Evolutionary conservation across 2,329 filamentous ascomycete genomes (phyloP).

Genomic region (Geoglossum cookeanum): DNA sequence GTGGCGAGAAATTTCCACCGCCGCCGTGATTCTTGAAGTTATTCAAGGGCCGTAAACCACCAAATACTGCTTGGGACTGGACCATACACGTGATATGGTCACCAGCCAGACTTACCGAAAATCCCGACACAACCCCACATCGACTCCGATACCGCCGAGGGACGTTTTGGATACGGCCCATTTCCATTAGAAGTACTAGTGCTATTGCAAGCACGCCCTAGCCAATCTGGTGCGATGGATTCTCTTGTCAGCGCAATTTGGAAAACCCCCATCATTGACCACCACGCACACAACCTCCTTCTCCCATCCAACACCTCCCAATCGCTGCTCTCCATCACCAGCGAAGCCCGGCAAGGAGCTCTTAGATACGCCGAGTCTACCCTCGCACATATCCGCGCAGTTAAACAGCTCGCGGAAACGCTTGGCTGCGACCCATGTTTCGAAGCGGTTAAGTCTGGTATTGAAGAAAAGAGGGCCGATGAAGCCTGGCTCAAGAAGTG

Average conservation of each 20-base stretch:
- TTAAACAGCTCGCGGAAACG: conserved; percentile 44
- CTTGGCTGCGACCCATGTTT: conserved; percentile 33
- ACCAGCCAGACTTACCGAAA: no score
- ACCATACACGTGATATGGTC: no score
- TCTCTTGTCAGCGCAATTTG: conserved; percentile 19
- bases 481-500: conserved; percentile 43
- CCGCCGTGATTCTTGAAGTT: no score
- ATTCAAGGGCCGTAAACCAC: no score
- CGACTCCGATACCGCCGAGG: no score
- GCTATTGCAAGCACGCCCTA: background rate
- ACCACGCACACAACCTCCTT: conserved; percentile 53
- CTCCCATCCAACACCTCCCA: conserved; percentile 29
- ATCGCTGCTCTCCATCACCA: conserved; percentile 41
- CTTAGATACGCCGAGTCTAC: conserved; percentile 41
- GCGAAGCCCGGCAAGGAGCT: conserved; percentile 53
- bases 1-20: no score
- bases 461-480: conserved; percentile 27
- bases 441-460: conserved; percentile 26
- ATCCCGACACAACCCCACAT: no score
- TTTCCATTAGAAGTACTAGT: background rate
- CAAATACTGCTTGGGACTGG: no score
- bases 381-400: conserved; percentile 50
- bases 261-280: conserved; percentile 47
- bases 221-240: background rate
- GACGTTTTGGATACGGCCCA: no score